A percentile compares a stretch with the other conserved stretches of the same genome.
Evolutionary conservation across 805 yeast genomes (phyloP).

Genomic region (Dipodascopsis tothii): DNA sequence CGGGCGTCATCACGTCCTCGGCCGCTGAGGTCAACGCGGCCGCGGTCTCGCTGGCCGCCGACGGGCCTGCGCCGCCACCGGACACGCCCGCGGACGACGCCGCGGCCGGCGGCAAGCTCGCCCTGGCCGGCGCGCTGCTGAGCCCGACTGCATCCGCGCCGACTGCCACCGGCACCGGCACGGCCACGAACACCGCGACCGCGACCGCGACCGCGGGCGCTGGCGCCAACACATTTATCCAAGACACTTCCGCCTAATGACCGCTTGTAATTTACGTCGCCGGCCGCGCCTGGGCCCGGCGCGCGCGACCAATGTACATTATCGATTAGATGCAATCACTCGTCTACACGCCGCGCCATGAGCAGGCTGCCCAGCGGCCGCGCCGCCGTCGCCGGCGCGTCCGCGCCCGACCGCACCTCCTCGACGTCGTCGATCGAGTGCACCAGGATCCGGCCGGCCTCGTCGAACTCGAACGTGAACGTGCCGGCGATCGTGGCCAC

Average conservation of each 20-base stretch:
- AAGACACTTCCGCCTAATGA: too few species aligned
- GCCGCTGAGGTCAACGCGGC: not conserved
- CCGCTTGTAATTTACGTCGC: too few species aligned
- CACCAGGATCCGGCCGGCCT: conserved; percentile 12
- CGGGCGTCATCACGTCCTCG: not conserved
- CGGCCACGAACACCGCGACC: too few species aligned
- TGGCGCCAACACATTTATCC: too few species aligned
- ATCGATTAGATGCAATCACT: not conserved
- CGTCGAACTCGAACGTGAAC: conserved; percentile 20
- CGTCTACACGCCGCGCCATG: not conserved
- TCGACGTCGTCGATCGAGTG: conserved; percentile 20
- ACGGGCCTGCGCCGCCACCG: too few species aligned
- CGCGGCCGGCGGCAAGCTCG: too few species aligned
- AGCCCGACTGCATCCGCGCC: too few species aligned
- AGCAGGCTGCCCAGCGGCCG: not conserved
- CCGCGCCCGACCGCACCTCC: conserved; percentile 5
- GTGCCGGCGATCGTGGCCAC: conserved; percentile 10
- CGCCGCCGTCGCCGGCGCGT: not conserved
- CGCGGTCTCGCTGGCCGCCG: not conserved
- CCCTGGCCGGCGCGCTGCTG: too few species aligned
- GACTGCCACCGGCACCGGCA: too few species aligned
- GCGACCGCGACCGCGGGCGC: too few species aligned
- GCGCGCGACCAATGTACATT: not conserved
- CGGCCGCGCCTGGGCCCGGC: too few species aligned
- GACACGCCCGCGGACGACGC: too few species aligned